Conservation (phyloP, 2,329 filamentous ascomycete species). For the Stagonosporopsis chrysanthemi region DNA sequence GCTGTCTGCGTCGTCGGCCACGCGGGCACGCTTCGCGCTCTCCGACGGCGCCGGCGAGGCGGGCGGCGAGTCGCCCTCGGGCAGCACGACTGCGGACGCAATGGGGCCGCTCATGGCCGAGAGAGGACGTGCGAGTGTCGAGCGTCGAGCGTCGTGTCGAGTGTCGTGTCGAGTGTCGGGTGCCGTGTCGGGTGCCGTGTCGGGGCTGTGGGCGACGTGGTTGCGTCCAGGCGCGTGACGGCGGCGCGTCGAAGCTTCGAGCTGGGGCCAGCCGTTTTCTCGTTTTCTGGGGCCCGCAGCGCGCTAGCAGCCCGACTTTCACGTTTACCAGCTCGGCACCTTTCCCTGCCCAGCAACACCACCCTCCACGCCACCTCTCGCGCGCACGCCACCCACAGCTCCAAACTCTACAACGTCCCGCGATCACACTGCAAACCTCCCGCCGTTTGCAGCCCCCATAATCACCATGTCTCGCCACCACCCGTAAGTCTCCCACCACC, state of each 20-base stretch:
- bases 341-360: neutral
- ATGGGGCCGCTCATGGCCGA: constrained; percentile 52
- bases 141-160: neutral
- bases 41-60: constrained; percentile 49
- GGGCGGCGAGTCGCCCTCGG: constrained; percentile 49
- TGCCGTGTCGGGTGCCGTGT: constrained; percentile 6
- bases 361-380: neutral
- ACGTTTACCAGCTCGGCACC: neutral
- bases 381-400: neutral
- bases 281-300: too few species aligned
- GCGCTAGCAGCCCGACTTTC: neutral
- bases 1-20: constrained; percentile 53
- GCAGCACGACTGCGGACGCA: constrained; percentile 63
- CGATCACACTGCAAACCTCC: neutral
- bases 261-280: neutral
- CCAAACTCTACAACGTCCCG: neutral
- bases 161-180: neutral
- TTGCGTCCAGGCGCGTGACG: neutral
- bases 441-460: neutral
- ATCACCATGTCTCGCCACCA: constrained; percentile 87
- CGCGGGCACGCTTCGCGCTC: constrained; percentile 61
- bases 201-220: neutral
- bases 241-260: neutral
- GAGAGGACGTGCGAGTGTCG: neutral
- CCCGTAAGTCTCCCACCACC: constrained; percentile 66